phyloP scores from a whole-genome alignment of 2,329 filamentous ascomycete species.

The Pseudogymnoascus sp. region DNA sequence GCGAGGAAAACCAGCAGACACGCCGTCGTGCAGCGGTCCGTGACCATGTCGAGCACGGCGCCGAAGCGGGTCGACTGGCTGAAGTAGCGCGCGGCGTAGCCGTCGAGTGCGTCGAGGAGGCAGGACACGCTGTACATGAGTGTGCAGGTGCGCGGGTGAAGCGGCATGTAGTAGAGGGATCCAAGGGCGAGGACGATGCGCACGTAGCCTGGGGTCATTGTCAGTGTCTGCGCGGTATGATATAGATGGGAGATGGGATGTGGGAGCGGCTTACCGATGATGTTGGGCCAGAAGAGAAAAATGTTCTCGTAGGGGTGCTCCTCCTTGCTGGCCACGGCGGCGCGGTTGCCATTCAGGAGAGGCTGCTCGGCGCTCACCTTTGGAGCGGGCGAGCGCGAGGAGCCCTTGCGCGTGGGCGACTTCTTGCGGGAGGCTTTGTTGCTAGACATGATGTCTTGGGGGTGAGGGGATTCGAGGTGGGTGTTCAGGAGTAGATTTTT shows the following conservation, averaged over 20 bases:
- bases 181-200: constrained; percentile 76
- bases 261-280: constrained; percentile 52
- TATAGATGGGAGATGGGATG: neutral
- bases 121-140: constrained; percentile 89
- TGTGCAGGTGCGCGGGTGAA: constrained; percentile 93
- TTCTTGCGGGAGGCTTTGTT: constrained; percentile 7
- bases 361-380: constrained; percentile 14
- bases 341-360: constrained; percentile 40
- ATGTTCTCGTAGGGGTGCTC: constrained; percentile 57
- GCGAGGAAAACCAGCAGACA: constrained; percentile 92
- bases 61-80: constrained; percentile 93
- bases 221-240: neutral
- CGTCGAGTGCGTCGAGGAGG: constrained; percentile 89
- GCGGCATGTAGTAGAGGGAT: constrained; percentile 97
- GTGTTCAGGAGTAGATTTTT: constrained; percentile 2
- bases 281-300: constrained; percentile 72
- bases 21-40: constrained; percentile 91
- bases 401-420: neutral
- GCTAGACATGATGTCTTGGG: neutral
- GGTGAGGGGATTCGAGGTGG: neutral
- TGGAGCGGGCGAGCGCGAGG: neutral
- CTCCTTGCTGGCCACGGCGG: constrained; percentile 30
- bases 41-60: constrained; percentile 97
- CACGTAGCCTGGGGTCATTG: constrained; percentile 51
- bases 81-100: constrained; percentile 78